Evolutionary conservation across 2,329 filamentous ascomycete genomes (phyloP).

Genomic region (Tolypocladium guangdongense): DNA sequence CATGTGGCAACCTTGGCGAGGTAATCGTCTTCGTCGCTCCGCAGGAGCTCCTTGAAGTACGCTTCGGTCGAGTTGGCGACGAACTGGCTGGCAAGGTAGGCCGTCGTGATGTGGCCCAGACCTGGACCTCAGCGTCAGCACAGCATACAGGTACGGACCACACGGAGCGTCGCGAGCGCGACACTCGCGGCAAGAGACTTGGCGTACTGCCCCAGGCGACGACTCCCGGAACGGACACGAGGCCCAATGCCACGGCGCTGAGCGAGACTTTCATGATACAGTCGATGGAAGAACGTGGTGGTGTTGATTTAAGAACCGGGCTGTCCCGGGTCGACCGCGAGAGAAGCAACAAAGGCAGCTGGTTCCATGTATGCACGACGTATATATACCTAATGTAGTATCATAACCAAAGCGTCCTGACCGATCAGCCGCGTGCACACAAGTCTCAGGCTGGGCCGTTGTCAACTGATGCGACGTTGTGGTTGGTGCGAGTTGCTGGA

Average conservation of each 20-base stretch:
- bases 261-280: slow-evolving; percentile 18
- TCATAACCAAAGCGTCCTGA: background rate
- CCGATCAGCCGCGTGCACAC: background rate
- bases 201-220: slow-evolving; percentile 32
- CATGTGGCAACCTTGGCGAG: slow-evolving; percentile 54
- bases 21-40: slow-evolving; percentile 43
- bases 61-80: slow-evolving; percentile 43
- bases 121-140: slow-evolving; percentile 24
- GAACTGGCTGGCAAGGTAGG: slow-evolving; percentile 50
- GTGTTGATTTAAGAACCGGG: background rate
- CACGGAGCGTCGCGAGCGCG: background rate
- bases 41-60: slow-evolving; percentile 47
- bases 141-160: background rate
- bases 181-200: background rate
- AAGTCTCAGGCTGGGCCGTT: background rate
- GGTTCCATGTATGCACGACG: background rate
- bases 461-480: background rate
- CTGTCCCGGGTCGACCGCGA: background rate
- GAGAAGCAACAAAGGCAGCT: background rate
- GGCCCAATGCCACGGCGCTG: slow-evolving; percentile 16
- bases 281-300: background rate
- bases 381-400: background rate
- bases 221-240: slow-evolving; percentile 22
- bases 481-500: background rate
- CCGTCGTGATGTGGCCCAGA: slow-evolving; percentile 55